Percentiles rank a stretch among this genome's conserved stretches.
phyloP scores from a whole-genome alignment of 208 protist genomes.

The Polymyxa betae region DNA sequence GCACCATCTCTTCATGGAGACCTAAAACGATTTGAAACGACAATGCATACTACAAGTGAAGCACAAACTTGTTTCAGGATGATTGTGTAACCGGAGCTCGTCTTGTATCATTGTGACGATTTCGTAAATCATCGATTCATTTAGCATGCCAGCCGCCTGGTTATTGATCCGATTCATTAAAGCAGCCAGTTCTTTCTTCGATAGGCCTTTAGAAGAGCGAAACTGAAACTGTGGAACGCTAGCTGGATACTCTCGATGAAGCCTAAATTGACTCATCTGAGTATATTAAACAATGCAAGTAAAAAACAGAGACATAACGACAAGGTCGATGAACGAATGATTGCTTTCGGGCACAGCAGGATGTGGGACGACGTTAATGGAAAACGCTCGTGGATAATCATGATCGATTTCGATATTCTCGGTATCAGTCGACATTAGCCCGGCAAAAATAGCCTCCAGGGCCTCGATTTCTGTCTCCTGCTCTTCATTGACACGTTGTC shows the following conservation, averaged over 20 bases:
- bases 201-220: slow-evolving; percentile 47
- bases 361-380: slow-evolving; percentile 46
- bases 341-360: slow-evolving; percentile 4
- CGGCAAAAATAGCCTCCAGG: slow-evolving; percentile 1
- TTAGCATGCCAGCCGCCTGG: not conserved
- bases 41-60: not conserved
- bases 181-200: not conserved
- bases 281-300: not conserved
- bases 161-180: not conserved
- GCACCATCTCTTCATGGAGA: slow-evolving; percentile 46
- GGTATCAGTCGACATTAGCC: not conserved
- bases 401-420: slow-evolving; percentile 15
- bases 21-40: not conserved
- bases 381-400: slow-evolving; percentile 41
- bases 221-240: not conserved
- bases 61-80: not conserved
- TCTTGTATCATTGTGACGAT: slow-evolving; percentile 42
- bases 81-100: not conserved
- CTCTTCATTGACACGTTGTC: slow-evolving; percentile 10
- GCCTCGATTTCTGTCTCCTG: slow-evolving; percentile 53
- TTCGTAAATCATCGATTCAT: slow-evolving; percentile 35
- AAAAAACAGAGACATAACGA: not conserved
- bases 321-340: slow-evolving; percentile 34
- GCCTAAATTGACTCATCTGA: not conserved
- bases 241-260: slow-evolving; percentile 9